Conservation (phyloP, 2,329 filamentous ascomycete genomes). For the Aspergillus ruber region DNA sequence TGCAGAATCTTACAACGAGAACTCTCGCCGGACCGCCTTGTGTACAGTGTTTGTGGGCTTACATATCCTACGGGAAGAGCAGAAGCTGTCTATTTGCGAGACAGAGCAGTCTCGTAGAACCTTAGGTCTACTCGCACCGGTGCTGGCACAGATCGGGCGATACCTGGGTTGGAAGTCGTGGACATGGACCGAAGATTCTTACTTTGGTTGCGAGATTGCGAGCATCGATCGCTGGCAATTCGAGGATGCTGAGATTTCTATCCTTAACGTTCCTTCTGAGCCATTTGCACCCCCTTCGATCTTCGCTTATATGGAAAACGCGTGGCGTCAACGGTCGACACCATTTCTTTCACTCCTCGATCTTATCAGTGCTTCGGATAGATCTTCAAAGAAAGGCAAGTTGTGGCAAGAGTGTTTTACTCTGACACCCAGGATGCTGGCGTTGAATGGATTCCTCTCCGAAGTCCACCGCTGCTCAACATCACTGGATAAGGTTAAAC, state of each 20-base stretch:
- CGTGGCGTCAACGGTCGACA: constrained; percentile 24
- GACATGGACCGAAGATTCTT: constrained; percentile 46
- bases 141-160: constrained; percentile 71
- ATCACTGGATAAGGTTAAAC: constrained; percentile 61
- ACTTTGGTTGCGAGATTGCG: constrained; percentile 57
- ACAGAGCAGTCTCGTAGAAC: constrained; percentile 43
- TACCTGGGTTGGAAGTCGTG: constrained; percentile 74
- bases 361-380: constrained; percentile 33
- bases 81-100: constrained; percentile 65
- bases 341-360: constrained; percentile 48
- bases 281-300: constrained; percentile 55
- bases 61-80: constrained; percentile 83
- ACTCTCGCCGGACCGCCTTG: constrained; percentile 56
- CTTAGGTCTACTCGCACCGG: constrained; percentile 54
- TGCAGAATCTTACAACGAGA: constrained; percentile 45
- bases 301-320: constrained; percentile 48
- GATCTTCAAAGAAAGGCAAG: constrained; percentile 21
- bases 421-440: constrained; percentile 59
- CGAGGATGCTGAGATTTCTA: constrained; percentile 46
- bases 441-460: constrained; percentile 63
- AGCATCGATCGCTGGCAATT: constrained; percentile 50
- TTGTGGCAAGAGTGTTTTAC: constrained; percentile 32
- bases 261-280: constrained; percentile 40
- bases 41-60: constrained; percentile 66
- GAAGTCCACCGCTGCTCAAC: constrained; percentile 46